These are phyloP conservation scores for Blastomyces parvus DNA, from an alignment of 2,329 filamentous ascomycete species.

Conservation along the genomic window DNA sequence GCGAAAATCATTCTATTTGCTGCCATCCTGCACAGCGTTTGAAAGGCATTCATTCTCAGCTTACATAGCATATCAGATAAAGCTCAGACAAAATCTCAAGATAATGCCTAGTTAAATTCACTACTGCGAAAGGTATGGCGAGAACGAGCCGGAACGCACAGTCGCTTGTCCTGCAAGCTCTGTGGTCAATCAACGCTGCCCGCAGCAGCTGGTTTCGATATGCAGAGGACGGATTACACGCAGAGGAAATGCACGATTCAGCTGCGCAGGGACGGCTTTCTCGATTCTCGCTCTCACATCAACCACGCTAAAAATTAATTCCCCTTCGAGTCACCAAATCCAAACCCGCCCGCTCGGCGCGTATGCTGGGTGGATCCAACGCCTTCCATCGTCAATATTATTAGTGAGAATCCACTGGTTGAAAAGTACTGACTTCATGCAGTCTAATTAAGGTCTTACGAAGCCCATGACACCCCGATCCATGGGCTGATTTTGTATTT, in stretches of 20 bases:
- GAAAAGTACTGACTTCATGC: background rate
- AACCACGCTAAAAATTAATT: background rate
- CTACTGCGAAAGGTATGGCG: background rate
- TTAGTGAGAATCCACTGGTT: background rate
- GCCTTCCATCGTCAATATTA: background rate
- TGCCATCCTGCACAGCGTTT: background rate
- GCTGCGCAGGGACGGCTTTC: background rate
- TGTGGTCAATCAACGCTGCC: background rate
- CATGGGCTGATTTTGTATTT: background rate
- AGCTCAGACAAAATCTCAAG: background rate
- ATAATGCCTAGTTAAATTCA: background rate
- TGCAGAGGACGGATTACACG: background rate
- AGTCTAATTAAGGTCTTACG: background rate
- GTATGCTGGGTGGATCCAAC: background rate
- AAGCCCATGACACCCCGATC: background rate
- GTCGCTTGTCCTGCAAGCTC: background rate
- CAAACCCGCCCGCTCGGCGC: background rate
- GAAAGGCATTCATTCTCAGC: background rate
- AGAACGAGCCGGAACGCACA: background rate
- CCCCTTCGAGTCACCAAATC: background rate
- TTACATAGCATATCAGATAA: background rate
- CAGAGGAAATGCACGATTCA: constrained; percentile 3
- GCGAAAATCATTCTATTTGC: background rate
- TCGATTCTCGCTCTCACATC: background rate
- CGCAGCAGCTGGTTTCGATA: background rate